Base-by-base conservation (phyloP, 1,139 yeast genomes). In the Saccharomycopsis hybrid region DNA sequence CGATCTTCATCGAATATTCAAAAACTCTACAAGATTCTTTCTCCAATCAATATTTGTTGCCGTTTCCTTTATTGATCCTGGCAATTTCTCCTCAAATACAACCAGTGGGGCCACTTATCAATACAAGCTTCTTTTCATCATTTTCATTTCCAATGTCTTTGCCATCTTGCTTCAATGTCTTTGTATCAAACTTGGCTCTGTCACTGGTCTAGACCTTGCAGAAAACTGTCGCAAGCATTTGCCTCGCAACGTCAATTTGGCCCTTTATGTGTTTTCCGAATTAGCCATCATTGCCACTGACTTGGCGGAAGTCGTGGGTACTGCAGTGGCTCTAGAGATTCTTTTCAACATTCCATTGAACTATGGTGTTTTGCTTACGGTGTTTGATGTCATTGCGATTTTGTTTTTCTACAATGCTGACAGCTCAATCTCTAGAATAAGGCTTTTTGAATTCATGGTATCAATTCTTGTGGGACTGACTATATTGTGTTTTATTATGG, bases 41-140 rank as follows among this genome's bases (percentile, higher is more conserved):
- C 49, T 48, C 31, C 54, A 51, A 29, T 49, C 52, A 11, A 48
- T 51, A 11, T 36, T 51, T 40, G 54, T 51, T 11, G 47, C 94
- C 27, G 97, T 92, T 48, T 96, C 97, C 0, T 92, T 90, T 62
- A 87, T 92, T 85, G 98, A 92, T 62, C 97, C 98, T 1, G 98
- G 98, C 1, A 92, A 92, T 67, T 92, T 90, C 67, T 84, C 96
- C 33, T 88, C 97, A 2, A 92, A 95, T 38, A 96, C 92, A 32
- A 84, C 96, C 4, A 95, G 94, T 27, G 96, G 96, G 50, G 89
- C 96, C 13, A 82, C 85, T 46, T 90, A 83, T 66, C 81, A 85
- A 63, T 92, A 87, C 67, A 82, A 85, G 59, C 73, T 92, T 51
- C 69, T 92, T 31, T 92, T 92, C 63, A 81, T 88, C 50, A 79